These are phyloP conservation scores for Rhodamnia rubescens DNA, from an alignment of 345 rosid genomes.

Conservation along the genomic window DNA sequence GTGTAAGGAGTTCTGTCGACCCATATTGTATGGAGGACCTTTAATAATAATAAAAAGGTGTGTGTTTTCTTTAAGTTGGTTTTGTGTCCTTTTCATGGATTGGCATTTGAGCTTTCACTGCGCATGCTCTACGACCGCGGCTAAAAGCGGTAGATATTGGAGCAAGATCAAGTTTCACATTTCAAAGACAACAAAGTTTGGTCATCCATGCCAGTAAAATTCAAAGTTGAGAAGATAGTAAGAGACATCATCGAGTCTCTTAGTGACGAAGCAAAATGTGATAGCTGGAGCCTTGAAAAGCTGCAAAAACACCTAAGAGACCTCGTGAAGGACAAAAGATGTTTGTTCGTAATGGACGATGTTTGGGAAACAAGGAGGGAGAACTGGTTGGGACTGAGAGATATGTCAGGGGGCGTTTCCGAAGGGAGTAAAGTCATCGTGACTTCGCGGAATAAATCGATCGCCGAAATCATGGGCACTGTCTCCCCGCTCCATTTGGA, in stretches of 20 bases:
- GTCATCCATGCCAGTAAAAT: slow-evolving; percentile 3
- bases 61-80: too few relatives aligned
- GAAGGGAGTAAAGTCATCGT: slow-evolving; percentile 1
- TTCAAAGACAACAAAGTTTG: slow-evolving; percentile 4
- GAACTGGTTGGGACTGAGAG: not conserved
- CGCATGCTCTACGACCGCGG: too few relatives aligned
- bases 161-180: too few relatives aligned
- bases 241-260: not conserved
- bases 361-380: not conserved
- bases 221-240: not conserved
- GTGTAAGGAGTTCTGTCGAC: too few relatives aligned
- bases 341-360: slow-evolving; percentile 3
- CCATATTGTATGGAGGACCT: too few relatives aligned
- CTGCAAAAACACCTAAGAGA: not conserved
- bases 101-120: too few relatives aligned
- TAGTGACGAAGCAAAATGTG: not conserved
- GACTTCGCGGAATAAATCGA: not conserved
- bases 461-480: not conserved
- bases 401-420: not conserved
- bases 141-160: too few relatives aligned
- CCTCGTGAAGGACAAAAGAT: not conserved
- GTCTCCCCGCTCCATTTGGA: not conserved
- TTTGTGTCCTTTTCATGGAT: too few relatives aligned
- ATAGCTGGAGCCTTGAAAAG: not conserved
- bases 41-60: too few relatives aligned